A percentile compares a stretch with the other conserved stretches of the same genome.
Conservation (phyloP, 73 alveolate species). For the Uronychia setigera region DNA sequence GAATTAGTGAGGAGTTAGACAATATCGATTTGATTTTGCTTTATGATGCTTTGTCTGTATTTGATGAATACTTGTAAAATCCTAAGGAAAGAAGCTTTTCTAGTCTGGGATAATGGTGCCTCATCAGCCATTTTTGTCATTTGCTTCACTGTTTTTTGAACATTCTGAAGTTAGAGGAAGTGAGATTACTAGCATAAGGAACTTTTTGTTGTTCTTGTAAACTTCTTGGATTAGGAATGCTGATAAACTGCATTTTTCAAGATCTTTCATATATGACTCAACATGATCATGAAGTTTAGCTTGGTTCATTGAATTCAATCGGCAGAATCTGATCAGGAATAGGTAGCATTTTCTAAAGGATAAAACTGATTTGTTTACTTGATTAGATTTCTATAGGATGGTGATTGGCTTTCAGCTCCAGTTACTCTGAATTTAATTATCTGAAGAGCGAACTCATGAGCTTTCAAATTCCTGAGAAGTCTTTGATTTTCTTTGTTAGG, state of each 20-base stretch:
- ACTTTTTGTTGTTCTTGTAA: constrained; percentile 24
- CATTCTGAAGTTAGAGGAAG: constrained; percentile 26
- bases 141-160: constrained; percentile 13
- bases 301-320: constrained; percentile 27
- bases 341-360: constrained; percentile 28
- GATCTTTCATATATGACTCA: constrained; percentile 35
- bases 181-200: constrained; percentile 11
- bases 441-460: constrained; percentile 9
- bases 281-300: constrained; percentile 11
- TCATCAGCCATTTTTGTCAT: constrained; percentile 28
- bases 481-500: constrained; percentile 41
- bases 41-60: constrained; percentile 21
- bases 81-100: constrained; percentile 22
- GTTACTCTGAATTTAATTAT: constrained; percentile 18
- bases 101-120: constrained; percentile 16
- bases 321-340: constrained; percentile 31
- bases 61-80: constrained; percentile 27
- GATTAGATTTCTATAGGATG: constrained; percentile 10
- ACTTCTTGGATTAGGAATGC: constrained; percentile 21
- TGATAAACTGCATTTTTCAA: constrained; percentile 30
- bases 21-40: constrained; percentile 28
- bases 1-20: constrained; percentile 21
- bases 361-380: background rate
- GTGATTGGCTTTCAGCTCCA: background rate
- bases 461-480: constrained; percentile 39